Evolutionary conservation across 495 filamentous ascomycete genomes (phyloP), one percentile per base, ranked within the genome.

Genomic region (Aspergillus ellipticus): DNA sequence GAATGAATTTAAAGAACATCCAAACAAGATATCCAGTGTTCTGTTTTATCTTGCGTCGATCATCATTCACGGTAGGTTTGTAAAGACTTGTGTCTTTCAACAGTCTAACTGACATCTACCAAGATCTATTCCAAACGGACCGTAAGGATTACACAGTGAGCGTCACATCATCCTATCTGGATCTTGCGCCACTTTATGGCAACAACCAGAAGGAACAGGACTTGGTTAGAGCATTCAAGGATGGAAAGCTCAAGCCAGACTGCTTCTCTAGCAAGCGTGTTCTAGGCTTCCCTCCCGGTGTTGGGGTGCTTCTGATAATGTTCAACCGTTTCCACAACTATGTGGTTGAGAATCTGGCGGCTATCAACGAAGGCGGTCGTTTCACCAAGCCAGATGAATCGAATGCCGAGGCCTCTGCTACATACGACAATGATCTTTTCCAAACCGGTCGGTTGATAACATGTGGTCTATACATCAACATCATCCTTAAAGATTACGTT

Each of bases 21-120:
- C 86, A 4, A 92, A 88, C 63, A 88, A 89, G 59, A 85, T 96
- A 17, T 96, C 91, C 1, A 93, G 89, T 63, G 79, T 96, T 53
- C 73, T 97, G 11, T 97, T 92, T 78, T 92, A 97, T 60, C 82
- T 92, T 66, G 92, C 90, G 6, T 89, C 85, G 15, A 89, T 96
- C 53, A 92, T 96, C 57, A 96, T 94, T 62, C 92, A 96, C 59
- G 88, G 85, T 78, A 66, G 33, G 73, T 56, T 21, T 19, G 16
- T 9, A 4, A 2, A 7, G 15, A 37, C 17, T 24, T 28, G 7
- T 22, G 6, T 41, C 6, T 35, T 21, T 41, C 17, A 43, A 37
- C 35, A 5, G 13, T 31, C 28, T 41, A 6, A 39, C 67, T 79
- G 29, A 76, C 50, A 26, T 29, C 5, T 0, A 17, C 17, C 21